These are phyloP conservation scores for Copromyces sp. DNA, from an alignment of 495 filamentous ascomycete genomes.

Conservation along the genomic window DNA sequence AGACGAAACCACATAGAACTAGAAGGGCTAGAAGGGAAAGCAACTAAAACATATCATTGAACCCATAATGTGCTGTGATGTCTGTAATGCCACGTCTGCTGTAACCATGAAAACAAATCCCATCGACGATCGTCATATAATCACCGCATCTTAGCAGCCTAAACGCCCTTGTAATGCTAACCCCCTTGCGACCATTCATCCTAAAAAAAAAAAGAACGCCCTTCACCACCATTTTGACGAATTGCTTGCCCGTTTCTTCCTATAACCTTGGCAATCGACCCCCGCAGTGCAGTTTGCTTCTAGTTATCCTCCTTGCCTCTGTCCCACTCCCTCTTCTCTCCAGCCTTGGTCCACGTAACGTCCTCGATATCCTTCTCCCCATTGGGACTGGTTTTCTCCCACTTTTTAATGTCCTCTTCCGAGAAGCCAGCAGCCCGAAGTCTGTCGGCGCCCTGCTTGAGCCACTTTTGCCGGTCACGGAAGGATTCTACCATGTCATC, in stretches of 20 bases:
- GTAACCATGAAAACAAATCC: not conserved
- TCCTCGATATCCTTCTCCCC: slow-evolving; percentile 54
- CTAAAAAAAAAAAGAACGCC: not conserved
- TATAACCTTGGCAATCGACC: not conserved
- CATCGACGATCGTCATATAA: not conserved
- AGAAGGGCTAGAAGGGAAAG: not conserved
- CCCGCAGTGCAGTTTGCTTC: not conserved
- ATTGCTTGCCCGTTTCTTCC: not conserved
- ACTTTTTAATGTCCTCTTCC: slow-evolving; percentile 64
- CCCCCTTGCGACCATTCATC: not conserved
- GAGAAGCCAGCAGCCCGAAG: slow-evolving; percentile 70
- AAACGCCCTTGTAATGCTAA: not conserved
- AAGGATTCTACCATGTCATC: slow-evolving; percentile 70
- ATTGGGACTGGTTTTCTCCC: slow-evolving; percentile 49
- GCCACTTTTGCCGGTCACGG: slow-evolving; percentile 76
- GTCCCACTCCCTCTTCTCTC: slow-evolving; percentile 85
- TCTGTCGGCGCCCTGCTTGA: slow-evolving; percentile 64
- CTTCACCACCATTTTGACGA: not conserved
- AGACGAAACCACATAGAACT: not conserved
- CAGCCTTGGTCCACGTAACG: slow-evolving; percentile 69
- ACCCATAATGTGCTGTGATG: not conserved
- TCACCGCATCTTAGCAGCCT: not conserved
- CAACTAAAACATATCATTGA: not conserved
- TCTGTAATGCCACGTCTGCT: not conserved
- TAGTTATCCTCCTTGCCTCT: slow-evolving; percentile 10